Conservation (phyloP, 495 filamentous ascomycete genomes). For the Aspergillus asperescens region DNA sequence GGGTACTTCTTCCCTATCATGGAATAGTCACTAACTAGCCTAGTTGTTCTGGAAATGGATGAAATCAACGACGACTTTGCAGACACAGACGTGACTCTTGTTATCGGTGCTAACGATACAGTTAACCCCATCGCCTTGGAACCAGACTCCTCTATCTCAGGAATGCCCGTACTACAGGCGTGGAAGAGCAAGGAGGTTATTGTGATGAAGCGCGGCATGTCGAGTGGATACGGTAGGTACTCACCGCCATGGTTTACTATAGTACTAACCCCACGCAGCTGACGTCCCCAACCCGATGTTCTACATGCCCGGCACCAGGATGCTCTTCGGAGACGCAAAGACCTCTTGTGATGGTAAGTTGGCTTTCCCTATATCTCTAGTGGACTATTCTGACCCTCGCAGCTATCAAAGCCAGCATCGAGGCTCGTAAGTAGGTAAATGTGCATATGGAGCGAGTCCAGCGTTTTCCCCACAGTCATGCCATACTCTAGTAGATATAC, state of each 20-base stretch:
- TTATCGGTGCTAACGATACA: conserved; percentile 82
- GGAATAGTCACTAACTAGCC: conserved; percentile 10
- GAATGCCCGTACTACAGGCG: conserved; percentile 80
- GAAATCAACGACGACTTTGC: conserved; percentile 85
- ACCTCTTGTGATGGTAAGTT: conserved; percentile 62
- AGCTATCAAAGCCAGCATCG: conserved; percentile 41
- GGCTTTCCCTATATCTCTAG: background rate
- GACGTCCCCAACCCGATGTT: conserved; percentile 88
- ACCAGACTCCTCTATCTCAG: conserved; percentile 70
- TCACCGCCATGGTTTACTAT: background rate
- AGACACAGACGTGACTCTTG: conserved; percentile 76
- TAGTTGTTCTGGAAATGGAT: conserved; percentile 77
- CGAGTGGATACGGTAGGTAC: conserved; percentile 66
- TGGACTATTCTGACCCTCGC: background rate
- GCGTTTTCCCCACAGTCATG: background rate
- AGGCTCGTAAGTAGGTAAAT: conserved; percentile 37
- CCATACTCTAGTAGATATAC: too few relatives aligned
- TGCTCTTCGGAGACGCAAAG: conserved; percentile 83
- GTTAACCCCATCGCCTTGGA: conserved; percentile 81
- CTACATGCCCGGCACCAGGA: conserved; percentile 74
- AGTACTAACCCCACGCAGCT: conserved; percentile 33
- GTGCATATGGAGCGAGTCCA: background rate
- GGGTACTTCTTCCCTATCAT: conserved; percentile 13
- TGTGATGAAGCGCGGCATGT: conserved; percentile 81
- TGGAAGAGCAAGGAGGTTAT: conserved; percentile 89